phyloP scores from a whole-genome alignment of 2,329 filamentous ascomycete genomes.

The Fusarium paranaense region DNA sequence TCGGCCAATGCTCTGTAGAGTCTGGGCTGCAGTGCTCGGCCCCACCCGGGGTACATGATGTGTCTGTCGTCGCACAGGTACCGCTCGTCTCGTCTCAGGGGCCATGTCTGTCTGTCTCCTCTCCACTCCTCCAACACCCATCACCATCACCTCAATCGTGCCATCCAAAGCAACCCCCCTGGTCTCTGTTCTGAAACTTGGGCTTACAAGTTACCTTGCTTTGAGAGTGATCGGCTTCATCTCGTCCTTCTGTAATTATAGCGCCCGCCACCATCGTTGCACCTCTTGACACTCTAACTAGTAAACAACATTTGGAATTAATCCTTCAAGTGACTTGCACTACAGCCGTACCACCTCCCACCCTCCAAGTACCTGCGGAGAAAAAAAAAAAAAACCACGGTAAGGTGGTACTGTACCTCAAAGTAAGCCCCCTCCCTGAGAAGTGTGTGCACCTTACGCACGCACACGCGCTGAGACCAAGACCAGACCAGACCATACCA shows the following conservation, averaged over 20 bases:
- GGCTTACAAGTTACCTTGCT: neutral
- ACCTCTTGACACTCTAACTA: neutral
- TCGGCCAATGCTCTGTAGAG: neutral
- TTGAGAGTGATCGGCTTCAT: neutral
- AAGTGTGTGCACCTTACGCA: neutral
- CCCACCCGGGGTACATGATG: neutral
- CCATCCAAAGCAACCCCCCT: neutral
- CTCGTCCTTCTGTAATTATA: neutral
- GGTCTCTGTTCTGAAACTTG: neutral
- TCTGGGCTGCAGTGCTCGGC: neutral
- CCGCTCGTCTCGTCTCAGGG: neutral
- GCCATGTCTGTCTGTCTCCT: neutral
- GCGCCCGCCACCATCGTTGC: neutral
- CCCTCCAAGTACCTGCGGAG: neutral
- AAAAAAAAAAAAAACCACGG: neutral
- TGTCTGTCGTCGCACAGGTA: neutral
- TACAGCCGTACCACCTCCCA: neutral
- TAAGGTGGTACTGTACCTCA: neutral
- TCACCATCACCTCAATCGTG: neutral
- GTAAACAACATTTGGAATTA: neutral
- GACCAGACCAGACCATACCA: neutral
- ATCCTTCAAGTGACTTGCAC: neutral
- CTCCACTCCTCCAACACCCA: neutral
- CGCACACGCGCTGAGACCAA: neutral
- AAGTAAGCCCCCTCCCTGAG: neutral